Conservation (phyloP, 306 rosid genomes). For the Fragaria ananassa region DNA sequence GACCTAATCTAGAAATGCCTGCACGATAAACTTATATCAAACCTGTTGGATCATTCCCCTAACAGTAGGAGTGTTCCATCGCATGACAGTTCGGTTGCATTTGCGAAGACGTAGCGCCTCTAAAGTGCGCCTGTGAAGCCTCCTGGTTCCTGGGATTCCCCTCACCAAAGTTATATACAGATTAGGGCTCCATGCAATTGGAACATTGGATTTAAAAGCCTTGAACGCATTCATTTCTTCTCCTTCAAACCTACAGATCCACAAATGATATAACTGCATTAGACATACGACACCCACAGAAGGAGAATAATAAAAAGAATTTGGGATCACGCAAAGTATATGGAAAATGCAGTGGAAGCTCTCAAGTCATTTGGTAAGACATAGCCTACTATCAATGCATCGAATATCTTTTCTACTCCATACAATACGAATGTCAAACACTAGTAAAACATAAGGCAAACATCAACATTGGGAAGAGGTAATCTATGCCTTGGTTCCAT, state of each 20-base stretch:
- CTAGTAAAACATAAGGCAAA: background rate
- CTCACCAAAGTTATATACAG: slow-evolving; percentile 83
- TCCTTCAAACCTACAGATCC: slow-evolving; percentile 43
- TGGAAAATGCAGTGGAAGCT: background rate
- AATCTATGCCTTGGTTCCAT: background rate
- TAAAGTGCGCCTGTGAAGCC: slow-evolving; percentile 76
- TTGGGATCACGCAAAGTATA: background rate
- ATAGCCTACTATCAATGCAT: background rate
- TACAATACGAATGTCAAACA: background rate
- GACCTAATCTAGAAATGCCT: slow-evolving; percentile 14
- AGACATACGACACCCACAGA: background rate
- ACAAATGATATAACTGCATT: no score
- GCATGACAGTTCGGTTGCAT: slow-evolving; percentile 91
- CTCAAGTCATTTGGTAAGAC: background rate
- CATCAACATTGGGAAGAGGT: background rate
- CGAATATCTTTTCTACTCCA: background rate
- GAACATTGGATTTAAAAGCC: slow-evolving; percentile 81
- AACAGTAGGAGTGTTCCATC: slow-evolving; percentile 86
- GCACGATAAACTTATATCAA: slow-evolving; percentile 4
- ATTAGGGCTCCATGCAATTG: slow-evolving; percentile 80
- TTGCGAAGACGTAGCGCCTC: slow-evolving; percentile 82
- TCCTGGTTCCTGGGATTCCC: slow-evolving; percentile 95
- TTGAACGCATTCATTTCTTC: slow-evolving; percentile 82
- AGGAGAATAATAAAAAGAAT: background rate
- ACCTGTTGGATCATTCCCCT: slow-evolving; percentile 97